Percentiles rank a stretch among this genome's conserved stretches.
Conservation (phyloP, 768 basidiomycete genomes). For the Peribolospora baueri region DNA sequence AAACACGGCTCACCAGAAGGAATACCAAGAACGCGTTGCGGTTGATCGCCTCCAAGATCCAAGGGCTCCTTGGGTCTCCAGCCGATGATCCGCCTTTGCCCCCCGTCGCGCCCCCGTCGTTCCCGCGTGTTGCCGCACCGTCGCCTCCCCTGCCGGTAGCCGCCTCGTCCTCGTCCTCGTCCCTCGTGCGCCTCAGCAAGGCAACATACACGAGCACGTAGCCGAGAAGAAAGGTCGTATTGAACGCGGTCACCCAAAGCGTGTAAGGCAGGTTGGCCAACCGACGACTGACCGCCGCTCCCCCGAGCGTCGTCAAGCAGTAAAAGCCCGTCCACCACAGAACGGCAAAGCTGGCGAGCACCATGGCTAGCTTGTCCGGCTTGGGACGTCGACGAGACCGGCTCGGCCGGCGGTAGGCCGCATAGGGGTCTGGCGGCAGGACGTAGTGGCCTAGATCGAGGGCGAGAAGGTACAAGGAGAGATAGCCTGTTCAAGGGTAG, state of each 20-base stretch:
- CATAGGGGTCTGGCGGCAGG: slow-evolving; percentile 32
- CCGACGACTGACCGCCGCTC: not conserved
- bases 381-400: slow-evolving; percentile 3
- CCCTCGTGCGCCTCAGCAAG: slow-evolving; percentile 23
- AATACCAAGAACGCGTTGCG: slow-evolving; percentile 55
- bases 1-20: slow-evolving; percentile 36
- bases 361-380: slow-evolving; percentile 41
- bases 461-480: slow-evolving; percentile 70
- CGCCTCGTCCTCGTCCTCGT: not conserved
- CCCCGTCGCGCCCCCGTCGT: no score
- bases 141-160: slow-evolving; percentile 6
- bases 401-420: slow-evolving; percentile 1
- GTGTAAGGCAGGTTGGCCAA: slow-evolving; percentile 77
- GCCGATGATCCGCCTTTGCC: no score
- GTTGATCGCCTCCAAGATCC: slow-evolving; percentile 57
- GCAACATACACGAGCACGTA: slow-evolving; percentile 53
- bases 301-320: not conserved
- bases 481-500: slow-evolving; percentile 36
- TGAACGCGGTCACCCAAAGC: slow-evolving; percentile 70
- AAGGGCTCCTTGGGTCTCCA: no score
- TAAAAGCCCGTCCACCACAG: slow-evolving; percentile 48
- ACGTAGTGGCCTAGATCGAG: slow-evolving; percentile 55
- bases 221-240: slow-evolving; percentile 54
- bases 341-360: slow-evolving; percentile 48
- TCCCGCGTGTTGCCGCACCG: no score